Base-by-base conservation (phyloP, 2,329 filamentous ascomycete species). In the Fusarium subtropicale region DNA sequence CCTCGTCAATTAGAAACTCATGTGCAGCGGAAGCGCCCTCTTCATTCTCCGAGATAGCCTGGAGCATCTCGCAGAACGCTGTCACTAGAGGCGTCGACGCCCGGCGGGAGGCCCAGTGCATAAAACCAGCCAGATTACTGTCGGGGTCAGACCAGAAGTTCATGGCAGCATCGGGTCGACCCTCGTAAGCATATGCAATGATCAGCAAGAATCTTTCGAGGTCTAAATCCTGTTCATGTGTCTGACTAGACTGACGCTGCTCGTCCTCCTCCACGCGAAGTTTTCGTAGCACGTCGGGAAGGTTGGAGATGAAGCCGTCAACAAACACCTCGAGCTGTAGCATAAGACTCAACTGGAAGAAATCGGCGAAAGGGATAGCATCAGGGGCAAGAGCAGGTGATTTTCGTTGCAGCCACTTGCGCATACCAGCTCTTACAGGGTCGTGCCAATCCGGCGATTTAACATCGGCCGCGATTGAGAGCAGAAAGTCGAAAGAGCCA, bases 61-160 rank as follows among this genome's bases (percentile, higher is more conserved):
- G 92, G 18, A 99, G 84, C 90, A 99, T 95, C 77, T 98, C 95
- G 79, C 96, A 99, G 74, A 98, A 99, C 15, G 95, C 94, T 65
- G 93, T 96, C 62, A 97, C 94, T 26, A 97, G 87, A n/a, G 96
- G 96, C 1, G 97, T 97, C 1, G 97, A 97, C 64, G 97, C 94
- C 73, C 96, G 87, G 72, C 93, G 91, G 5, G 96, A 97, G n/a
- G 94, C 92, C 96, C 96, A 99, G 69, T 97, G 92, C 77, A 99
- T 86, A 77, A 99, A 99, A 0, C 96, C 96, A 67, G 94, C 92
- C 33, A 99, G 83, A 72, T 97, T 97, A 76, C 94, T 94, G 74
- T 99, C 96, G 3, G 92, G 90, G 76, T 97, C 94, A 33, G 88
- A 87, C 96, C 96, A 99, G 72, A 98, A 98, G 46, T 90, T 91